Base-by-base conservation (phyloP, 2,329 filamentous ascomycete genomes). In the Kalaharituber pfeilii region DNA sequence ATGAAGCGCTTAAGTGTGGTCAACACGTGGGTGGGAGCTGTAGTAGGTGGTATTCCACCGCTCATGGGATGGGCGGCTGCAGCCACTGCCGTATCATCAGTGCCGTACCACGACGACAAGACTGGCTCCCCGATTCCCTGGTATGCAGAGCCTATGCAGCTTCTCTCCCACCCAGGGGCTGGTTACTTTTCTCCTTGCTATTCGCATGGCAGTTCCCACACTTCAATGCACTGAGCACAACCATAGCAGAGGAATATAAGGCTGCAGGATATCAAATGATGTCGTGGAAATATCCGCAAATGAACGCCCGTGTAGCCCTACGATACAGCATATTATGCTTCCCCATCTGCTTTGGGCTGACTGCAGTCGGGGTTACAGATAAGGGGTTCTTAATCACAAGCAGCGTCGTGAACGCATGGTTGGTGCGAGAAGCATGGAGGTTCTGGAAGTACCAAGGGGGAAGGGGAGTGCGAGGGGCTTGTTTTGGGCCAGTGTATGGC, bases 401-500 rank as follows among this genome's bases (percentile, higher is more conserved):
- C 62, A 74, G 81, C 39, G 77, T 84, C 2, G 79, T 93, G 57
- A 98, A 98, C 66, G 72, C 75, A 28, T 98, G 91, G 91, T 77
- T 98, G 62, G 74, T 80, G 7, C 76, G 79, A 53, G 82, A 93
- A 68, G 86, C 89, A 0, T 78, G 85, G 63, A 73, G 75, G 33
- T 95, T 96, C 70, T 94, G 84, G 81, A 78, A 86, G 63, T 15
- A 15, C 15, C 56, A 1, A 89, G 89, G 11, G 77, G 82, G 58
- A 80, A 81, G 62, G 88, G 88, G 1, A 86, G 78, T 18, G 88
- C 91, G 1, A 77, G 86, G 54, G 81, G 82, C 0, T 69, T 98
- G 52, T 98, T 98, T 68, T 98, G 91, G 91, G 88, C 91, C 1
- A 94, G 86, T 67, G 86, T 98, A 8, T 96, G 89, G 91, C 88